Evolutionary conservation across 306 rosid genomes (phyloP).

Genomic region (Myrica gale): DNA sequence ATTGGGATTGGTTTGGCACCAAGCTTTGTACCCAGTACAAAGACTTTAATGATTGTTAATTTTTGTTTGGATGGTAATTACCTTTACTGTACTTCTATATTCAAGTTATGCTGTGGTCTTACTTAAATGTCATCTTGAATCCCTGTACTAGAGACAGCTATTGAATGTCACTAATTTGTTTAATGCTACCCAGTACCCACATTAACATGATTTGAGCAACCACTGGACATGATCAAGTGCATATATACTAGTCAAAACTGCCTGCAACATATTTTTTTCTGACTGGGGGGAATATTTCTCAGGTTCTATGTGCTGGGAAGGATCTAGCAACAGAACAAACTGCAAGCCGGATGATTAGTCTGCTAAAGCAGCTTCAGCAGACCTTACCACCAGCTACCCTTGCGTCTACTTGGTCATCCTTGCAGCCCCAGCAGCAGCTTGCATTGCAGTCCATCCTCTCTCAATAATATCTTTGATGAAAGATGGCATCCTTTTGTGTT

Average conservation of each 20-base stretch:
- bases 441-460: conserved; percentile 89
- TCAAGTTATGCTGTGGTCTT: not conserved
- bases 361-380: conserved; percentile 90
- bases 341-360: conserved; percentile 69
- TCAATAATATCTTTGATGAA: conserved; percentile 48
- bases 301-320: conserved; percentile 93
- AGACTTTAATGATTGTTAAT: not conserved
- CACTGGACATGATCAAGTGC: not conserved
- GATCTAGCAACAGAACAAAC: conserved; percentile 95
- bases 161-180: not conserved
- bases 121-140: not conserved
- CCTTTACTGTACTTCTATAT: not conserved
- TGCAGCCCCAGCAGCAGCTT: conserved; percentile 96
- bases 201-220: not conserved
- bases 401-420: conserved; percentile 96
- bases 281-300: conserved; percentile 13
- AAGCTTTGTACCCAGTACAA: not conserved
- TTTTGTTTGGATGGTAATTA: not conserved
- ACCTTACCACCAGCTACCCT: conserved; percentile 81
- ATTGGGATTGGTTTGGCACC: not conserved
- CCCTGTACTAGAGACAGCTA: not conserved
- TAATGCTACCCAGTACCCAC: too few relatives aligned
- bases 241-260: not conserved
- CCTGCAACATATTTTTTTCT: conserved; percentile 9
- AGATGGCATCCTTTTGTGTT: conserved; percentile 33